Base-by-base conservation (phyloP, 2,329 filamentous ascomycete species). In the Claviceps africana region DNA sequence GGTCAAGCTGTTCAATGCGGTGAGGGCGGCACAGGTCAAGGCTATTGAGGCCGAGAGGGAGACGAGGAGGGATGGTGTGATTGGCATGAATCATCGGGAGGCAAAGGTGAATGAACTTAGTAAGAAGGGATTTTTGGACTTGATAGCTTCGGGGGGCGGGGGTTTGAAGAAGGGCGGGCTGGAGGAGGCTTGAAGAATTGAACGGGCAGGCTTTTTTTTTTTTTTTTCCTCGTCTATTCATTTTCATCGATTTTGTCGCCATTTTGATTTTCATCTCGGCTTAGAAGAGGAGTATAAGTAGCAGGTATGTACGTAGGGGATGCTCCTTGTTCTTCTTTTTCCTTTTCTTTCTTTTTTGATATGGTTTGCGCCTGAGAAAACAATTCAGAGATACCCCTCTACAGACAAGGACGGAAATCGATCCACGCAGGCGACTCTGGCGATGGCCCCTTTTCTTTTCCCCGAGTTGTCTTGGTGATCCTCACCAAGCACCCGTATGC, bases 71-170 rank as follows among this genome's bases (percentile, higher is more conserved):
- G 79, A 83, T 55, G 86, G 88, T 3, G 73, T 94, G 0, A 78
- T 95, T 33, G 91, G 91, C 1, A 81, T 88, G 62, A 79, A 78
- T 56, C 81, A 86, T 67, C 81, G 88, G 58, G 85, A 94, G 69
- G 88, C 94, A 70, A 89, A 85, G 72, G 76, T 95, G 50, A 93
- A 88, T 58, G 90, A 97, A 74, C 93, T 98, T 83, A 95, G 86
- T 67, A 94, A 95, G 72, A 87, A 96, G 71, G 90, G 91, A 0
- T 98, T 97, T 71, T 69, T 98, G 66, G 91, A 97, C 56, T 70
- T 97, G 66, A 95, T 98, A 65, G 79, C 80, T 4, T 78, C 76
- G 2, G 78, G 79, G 21, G 79, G 80, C 11, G 78, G 79, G 1
- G 73, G 72, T 22, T 57, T 81, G 59, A 82, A 80, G 61, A 81